Percentiles rank a stretch among this genome's conserved stretches.
These are phyloP conservation scores for Neoarthrinium moseri DNA, from an alignment of 2,329 filamentous ascomycete genomes.

Conservation along the genomic window DNA sequence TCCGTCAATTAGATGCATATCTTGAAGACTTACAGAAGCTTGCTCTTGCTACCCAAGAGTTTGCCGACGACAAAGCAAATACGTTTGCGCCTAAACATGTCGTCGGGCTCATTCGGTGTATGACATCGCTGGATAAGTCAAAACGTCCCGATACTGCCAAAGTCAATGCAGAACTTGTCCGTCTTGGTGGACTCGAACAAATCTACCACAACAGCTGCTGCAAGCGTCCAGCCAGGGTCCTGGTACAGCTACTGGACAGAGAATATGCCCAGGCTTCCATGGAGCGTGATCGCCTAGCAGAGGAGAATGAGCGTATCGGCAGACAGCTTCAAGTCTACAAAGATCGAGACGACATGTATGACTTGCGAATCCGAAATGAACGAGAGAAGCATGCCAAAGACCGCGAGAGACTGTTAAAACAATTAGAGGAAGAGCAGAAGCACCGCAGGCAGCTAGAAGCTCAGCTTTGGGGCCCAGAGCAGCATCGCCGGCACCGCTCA, in stretches of 20 bases:
- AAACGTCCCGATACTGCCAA: constrained; percentile 32
- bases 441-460: constrained; percentile 22
- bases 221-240: constrained; percentile 32
- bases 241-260: constrained; percentile 34
- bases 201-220: constrained; percentile 46
- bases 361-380: constrained; percentile 35
- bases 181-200: constrained; percentile 45
- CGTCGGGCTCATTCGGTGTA: constrained; percentile 33
- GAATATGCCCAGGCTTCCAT: constrained; percentile 24
- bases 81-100: constrained; percentile 40
- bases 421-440: constrained; percentile 34
- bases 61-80: constrained; percentile 33
- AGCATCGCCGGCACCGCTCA: constrained; percentile 14
- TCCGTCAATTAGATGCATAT: constrained; percentile 33
- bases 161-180: constrained; percentile 39
- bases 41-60: constrained; percentile 35
- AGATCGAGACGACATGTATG: constrained; percentile 38
- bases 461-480: constrained; percentile 23
- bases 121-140: constrained; percentile 32
- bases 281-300: constrained; percentile 23
- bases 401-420: constrained; percentile 29
- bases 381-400: constrained; percentile 31
- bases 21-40: constrained; percentile 31
- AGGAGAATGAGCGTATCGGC: constrained; percentile 31
- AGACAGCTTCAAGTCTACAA: constrained; percentile 34